phyloP scores from a whole-genome alignment of 139 green algal species.

The Chlamydomonas asymmetrica region DNA sequence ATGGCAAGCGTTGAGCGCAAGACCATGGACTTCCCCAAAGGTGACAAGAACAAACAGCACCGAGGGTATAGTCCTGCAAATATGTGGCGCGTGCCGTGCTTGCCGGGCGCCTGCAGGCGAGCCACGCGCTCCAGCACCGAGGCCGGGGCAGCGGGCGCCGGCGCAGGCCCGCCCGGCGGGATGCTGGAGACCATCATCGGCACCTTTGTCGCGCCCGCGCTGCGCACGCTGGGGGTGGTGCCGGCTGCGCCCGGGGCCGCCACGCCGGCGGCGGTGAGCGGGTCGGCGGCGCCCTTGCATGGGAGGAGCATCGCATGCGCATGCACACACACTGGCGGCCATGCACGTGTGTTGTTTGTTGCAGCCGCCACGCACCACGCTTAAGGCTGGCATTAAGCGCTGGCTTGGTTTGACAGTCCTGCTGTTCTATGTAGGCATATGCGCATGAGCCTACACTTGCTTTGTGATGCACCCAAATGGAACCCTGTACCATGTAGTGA shows the following conservation, averaged over 20 bases:
- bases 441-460: too few species aligned
- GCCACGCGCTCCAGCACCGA: neutral
- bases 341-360: neutral
- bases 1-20: too few species aligned
- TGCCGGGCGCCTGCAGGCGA: too few species aligned
- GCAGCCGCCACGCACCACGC: neutral
- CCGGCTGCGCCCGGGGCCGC: neutral
- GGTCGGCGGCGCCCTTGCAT: neutral
- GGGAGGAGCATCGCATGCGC: neutral
- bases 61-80: too few species aligned
- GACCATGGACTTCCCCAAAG: too few species aligned
- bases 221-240: constrained; percentile 12
- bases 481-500: neutral
- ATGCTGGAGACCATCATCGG: neutral
- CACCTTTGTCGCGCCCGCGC: constrained; percentile 24
- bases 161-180: constrained; percentile 1
- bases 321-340: neutral
- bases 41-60: too few species aligned
- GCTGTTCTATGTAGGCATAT: neutral
- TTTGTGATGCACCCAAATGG: neutral
- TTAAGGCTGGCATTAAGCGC: neutral
- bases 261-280: neutral
- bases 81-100: too few species aligned
- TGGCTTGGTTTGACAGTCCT: neutral
- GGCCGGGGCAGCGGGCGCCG: neutral